These are phyloP conservation scores for Verticillium zaregamsianum DNA, from an alignment of 2,329 filamentous ascomycete genomes.

Conservation along the genomic window DNA sequence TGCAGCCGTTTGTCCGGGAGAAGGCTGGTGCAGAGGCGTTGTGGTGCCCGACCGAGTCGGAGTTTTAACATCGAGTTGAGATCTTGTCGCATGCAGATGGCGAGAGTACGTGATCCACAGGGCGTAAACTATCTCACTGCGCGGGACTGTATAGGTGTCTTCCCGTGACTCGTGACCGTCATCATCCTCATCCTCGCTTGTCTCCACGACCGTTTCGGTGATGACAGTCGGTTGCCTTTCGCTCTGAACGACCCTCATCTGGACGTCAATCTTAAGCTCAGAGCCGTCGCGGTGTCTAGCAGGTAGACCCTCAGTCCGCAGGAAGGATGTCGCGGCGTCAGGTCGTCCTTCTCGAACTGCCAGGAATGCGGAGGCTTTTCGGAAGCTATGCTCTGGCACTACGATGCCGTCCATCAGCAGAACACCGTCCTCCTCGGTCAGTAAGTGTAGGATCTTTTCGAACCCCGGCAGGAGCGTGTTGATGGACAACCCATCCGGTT, in stretches of 20 bases:
- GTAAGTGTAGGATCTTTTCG: slow-evolving; percentile 72
- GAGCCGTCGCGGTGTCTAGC: slow-evolving; percentile 88
- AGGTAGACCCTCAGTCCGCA: slow-evolving; percentile 77
- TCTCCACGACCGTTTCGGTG: slow-evolving; percentile 62
- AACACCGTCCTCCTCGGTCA: slow-evolving; percentile 84
- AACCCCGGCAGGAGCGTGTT: slow-evolving; percentile 82
- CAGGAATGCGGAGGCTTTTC: slow-evolving; percentile 79
- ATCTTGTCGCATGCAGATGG: slow-evolving; percentile 75
- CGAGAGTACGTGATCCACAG: slow-evolving; percentile 97
- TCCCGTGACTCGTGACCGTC: slow-evolving; percentile 31
- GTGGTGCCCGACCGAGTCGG: slow-evolving; percentile 58
- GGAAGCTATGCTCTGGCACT: slow-evolving; percentile 92
- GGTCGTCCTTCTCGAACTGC: slow-evolving; percentile 78
- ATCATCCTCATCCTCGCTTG: slow-evolving; percentile 50
- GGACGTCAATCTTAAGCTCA: slow-evolving; percentile 89
- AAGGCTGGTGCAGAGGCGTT: slow-evolving; percentile 75
- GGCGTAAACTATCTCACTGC: slow-evolving; percentile 83
- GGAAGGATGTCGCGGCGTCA: slow-evolving; percentile 73
- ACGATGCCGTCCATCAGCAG: slow-evolving; percentile 89
- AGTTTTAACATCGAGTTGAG: slow-evolving; percentile 56
- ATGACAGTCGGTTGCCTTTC: slow-evolving; percentile 62
- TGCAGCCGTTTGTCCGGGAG: slow-evolving; percentile 65
- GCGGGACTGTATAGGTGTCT: slow-evolving; percentile 42
- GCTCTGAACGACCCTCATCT: slow-evolving; percentile 94
- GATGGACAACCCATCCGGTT: slow-evolving; percentile 75